phyloP scores from a whole-genome alignment of 2,329 filamentous ascomycete genomes.

The Pseudocercospora fijiensis region DNA sequence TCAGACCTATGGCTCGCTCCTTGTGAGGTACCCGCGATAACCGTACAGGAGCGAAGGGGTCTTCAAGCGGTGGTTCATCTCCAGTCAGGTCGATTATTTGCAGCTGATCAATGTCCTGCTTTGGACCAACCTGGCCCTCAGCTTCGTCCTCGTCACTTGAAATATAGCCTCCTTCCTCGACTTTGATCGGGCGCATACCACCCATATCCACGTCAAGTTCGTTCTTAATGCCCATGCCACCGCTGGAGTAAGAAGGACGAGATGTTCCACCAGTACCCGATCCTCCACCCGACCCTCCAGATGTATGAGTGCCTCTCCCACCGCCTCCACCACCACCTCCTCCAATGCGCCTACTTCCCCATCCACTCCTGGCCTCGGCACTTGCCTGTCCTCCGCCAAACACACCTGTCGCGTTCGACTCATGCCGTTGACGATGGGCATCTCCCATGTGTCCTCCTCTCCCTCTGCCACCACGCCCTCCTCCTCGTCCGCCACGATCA shows the following conservation, averaged over 20 bases:
- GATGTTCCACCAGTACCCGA: slow-evolving; percentile 20
- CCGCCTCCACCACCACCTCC: slow-evolving; percentile 19
- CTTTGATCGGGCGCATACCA: slow-evolving; percentile 28
- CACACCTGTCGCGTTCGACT: slow-evolving; percentile 42
- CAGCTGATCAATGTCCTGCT: slow-evolving; percentile 59
- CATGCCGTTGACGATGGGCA: slow-evolving; percentile 26
- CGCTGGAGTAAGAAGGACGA: slow-evolving; percentile 26
- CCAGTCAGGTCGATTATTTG: slow-evolving; percentile 57
- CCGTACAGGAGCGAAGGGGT: slow-evolving; percentile 53
- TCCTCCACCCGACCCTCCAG: slow-evolving; percentile 10
- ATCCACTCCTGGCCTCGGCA: slow-evolving; percentile 18
- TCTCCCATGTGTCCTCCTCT: slow-evolving; percentile 48
- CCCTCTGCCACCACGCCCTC: slow-evolving; percentile 33
- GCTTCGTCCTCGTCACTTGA: slow-evolving; percentile 55
- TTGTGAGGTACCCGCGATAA: slow-evolving; percentile 57
- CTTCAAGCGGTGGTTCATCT: slow-evolving; percentile 35
- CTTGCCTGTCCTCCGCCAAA: slow-evolving; percentile 41
- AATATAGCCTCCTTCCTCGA: slow-evolving; percentile 43
- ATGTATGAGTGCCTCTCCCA: slow-evolving; percentile 16
- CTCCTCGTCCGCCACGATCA: slow-evolving; percentile 32
- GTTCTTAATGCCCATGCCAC: slow-evolving; percentile 38
- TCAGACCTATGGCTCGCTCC: slow-evolving; percentile 53
- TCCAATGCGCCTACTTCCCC: slow-evolving; percentile 19
- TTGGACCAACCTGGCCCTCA: slow-evolving; percentile 47
- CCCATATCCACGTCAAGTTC: slow-evolving; percentile 32